Percentiles rank a stretch among this genome's conserved stretches.
Conservation (phyloP, 768 basidiomycete species). For the Hortiboletus campestris region DNA sequence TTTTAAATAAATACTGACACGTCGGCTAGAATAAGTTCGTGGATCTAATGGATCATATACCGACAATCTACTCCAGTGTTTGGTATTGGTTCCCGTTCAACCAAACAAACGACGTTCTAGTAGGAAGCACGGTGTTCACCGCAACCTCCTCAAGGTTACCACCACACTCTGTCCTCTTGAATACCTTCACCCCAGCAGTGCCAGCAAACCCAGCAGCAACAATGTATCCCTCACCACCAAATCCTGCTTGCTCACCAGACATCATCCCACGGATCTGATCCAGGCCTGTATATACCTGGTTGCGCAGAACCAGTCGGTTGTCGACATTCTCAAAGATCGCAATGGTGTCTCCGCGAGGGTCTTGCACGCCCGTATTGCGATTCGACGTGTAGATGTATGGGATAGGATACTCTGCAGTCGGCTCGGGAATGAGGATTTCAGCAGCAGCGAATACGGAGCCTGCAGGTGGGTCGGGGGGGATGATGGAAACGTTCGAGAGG, state of each 20-base stretch:
- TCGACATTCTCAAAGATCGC: conserved; percentile 54
- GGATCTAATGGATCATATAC: background rate
- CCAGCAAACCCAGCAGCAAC: conserved; percentile 55
- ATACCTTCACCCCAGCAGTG: conserved; percentile 54
- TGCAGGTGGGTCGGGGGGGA: conserved; percentile 41
- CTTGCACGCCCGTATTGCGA: conserved; percentile 53
- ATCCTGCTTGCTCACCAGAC: conserved; percentile 43
- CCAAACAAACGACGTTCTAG: conserved; percentile 53
- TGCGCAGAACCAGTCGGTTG: conserved; percentile 39
- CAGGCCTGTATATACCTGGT: conserved; percentile 61
- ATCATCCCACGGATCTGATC: conserved; percentile 67
- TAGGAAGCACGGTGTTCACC: conserved; percentile 51
- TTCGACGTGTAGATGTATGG: conserved; percentile 68
- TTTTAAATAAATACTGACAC: background rate
- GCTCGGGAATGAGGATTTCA: conserved; percentile 60
- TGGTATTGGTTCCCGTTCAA: conserved; percentile 8
- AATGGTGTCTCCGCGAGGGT: conserved; percentile 59
- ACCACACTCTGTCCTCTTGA: conserved; percentile 54
- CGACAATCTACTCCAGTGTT: background rate
- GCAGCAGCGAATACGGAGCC: conserved; percentile 47
- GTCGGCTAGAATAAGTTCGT: background rate
- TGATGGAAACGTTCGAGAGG: conserved; percentile 48
- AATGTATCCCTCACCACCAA: conserved; percentile 49
- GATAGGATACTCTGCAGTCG: conserved; percentile 43
- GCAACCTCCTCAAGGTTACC: conserved; percentile 50